Percentiles rank a stretch among this genome's conserved stretches.
Conservation (phyloP, 1,139 yeast species). For the Geotrichum macrosporum region DNA sequence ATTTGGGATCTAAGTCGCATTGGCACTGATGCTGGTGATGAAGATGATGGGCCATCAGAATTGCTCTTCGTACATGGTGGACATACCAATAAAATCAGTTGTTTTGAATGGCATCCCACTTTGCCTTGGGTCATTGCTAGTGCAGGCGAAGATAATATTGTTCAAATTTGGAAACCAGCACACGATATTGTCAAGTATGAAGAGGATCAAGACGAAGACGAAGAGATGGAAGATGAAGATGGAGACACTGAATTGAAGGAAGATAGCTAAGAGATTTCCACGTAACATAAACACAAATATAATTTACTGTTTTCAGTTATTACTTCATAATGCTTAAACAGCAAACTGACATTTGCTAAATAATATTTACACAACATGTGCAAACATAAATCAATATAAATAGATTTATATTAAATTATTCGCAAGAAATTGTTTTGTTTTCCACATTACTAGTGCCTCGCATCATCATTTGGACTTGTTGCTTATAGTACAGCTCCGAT, state of each 20-base stretch:
- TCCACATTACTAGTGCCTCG: slow-evolving; percentile 8
- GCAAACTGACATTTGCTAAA: no score
- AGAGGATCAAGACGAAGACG: slow-evolving; percentile 39
- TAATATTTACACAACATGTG: no score
- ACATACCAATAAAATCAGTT: slow-evolving; percentile 83
- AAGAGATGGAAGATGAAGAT: slow-evolving; percentile 27
- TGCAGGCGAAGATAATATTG: slow-evolving; percentile 79
- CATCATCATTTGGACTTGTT: slow-evolving; percentile 20
- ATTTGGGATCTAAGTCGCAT: slow-evolving; percentile 58
- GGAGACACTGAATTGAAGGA: slow-evolving; percentile 16
- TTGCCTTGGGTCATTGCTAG: slow-evolving; percentile 76
- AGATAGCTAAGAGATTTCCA: neutral
- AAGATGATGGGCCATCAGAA: slow-evolving; percentile 37
- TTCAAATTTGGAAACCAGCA: slow-evolving; percentile 69
- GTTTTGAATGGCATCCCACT: slow-evolving; percentile 79
- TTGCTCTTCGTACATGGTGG: slow-evolving; percentile 79
- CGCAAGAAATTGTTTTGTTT: slow-evolving; percentile 14
- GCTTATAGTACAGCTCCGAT: slow-evolving; percentile 21
- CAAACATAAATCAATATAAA: no score
- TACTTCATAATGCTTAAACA: no score
- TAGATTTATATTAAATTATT: no score
- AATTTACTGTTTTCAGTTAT: neutral
- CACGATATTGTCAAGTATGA: slow-evolving; percentile 39
- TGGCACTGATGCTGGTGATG: slow-evolving; percentile 32
- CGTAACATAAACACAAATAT: no score